Evolutionary conservation across 1,284 basidiomycete species (phyloP).

Genomic region (Butyriboletus appendiculatus): DNA sequence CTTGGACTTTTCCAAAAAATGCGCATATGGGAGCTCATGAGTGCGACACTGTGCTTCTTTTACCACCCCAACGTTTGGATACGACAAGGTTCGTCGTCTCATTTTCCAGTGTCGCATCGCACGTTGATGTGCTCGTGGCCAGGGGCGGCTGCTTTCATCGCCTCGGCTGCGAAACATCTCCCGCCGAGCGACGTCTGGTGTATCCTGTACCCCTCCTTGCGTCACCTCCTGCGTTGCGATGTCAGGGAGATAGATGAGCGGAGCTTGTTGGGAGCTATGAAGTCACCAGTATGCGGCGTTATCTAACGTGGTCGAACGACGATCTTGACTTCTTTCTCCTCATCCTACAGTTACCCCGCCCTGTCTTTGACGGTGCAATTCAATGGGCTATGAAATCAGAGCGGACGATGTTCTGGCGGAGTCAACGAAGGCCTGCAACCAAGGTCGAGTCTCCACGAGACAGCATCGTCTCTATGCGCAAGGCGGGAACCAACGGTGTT

Average conservation of each 20-base stretch:
- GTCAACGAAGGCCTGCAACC: slow-evolving; percentile 43
- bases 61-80: slow-evolving; percentile 99
- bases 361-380: slow-evolving; percentile 84
- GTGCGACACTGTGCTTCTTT: slow-evolving; percentile 82
- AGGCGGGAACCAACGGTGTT: slow-evolving; percentile 44
- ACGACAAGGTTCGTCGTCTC: slow-evolving; percentile 66
- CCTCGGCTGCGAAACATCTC: slow-evolving; percentile 78
- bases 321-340: not conserved
- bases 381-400: slow-evolving; percentile 86
- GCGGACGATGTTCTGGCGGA: slow-evolving; percentile 76
- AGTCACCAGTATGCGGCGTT: slow-evolving; percentile 65
- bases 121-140: not conserved
- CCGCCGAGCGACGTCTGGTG: slow-evolving; percentile 93
- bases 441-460: slow-evolving; percentile 70
- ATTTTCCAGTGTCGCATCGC: not conserved
- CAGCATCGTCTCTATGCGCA: slow-evolving; percentile 63
- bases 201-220: slow-evolving; percentile 89
- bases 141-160: slow-evolving; percentile 88
- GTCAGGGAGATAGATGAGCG: slow-evolving; percentile 77
- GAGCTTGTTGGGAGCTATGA: slow-evolving; percentile 73
- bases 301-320: slow-evolving; percentile 3
- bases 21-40: slow-evolving; percentile 94
- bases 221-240: slow-evolving; percentile 86
- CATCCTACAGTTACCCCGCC: slow-evolving; percentile 62
- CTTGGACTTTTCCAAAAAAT: slow-evolving; percentile 87